phyloP scores from a whole-genome alignment of 306 rosid genomes.

The Rubus idaeus region DNA sequence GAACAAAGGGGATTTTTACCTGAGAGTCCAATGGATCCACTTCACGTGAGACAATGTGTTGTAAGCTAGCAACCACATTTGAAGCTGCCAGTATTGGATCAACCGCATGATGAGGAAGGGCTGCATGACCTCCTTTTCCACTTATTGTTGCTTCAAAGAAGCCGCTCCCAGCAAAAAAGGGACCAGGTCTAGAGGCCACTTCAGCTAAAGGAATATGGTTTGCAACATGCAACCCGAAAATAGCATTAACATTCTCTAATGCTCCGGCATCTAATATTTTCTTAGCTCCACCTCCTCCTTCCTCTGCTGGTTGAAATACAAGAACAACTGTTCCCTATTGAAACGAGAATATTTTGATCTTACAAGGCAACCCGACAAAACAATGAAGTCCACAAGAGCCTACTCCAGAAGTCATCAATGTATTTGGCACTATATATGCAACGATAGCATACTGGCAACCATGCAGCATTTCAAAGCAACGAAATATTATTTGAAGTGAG shows the following conservation, averaged over 20 bases:
- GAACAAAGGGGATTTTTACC: conserved; percentile 33
- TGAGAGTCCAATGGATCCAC: conserved; percentile 85
- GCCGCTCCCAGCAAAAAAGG: conserved; percentile 67
- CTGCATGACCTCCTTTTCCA: conserved; percentile 94
- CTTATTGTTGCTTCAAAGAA: conserved; percentile 73
- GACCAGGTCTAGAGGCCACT: conserved; percentile 66
- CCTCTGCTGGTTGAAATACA: conserved; percentile 97
- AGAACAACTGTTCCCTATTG: conserved; percentile 81
- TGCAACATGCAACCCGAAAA: conserved; percentile 69
- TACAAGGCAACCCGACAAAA: conserved; percentile 10
- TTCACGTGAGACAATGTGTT: conserved; percentile 84
- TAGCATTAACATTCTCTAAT: conserved; percentile 70
- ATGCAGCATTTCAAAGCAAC: neutral
- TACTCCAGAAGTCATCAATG: neutral
- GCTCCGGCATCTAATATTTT: conserved; percentile 57
- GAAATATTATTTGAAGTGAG: neutral
- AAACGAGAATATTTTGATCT: conserved; percentile 10
- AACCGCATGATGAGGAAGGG: conserved; percentile 76
- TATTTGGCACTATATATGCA: neutral
- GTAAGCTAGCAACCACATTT: conserved; percentile 77
- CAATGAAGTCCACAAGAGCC: neutral
- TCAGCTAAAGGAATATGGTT: conserved; percentile 49
- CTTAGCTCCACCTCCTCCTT: conserved; percentile 82
- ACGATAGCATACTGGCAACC: neutral
- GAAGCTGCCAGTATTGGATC: conserved; percentile 92